These are phyloP conservation scores for Boletellus sp. DNA, from an alignment of 768 basidiomycete species.

Conservation along the genomic window DNA sequence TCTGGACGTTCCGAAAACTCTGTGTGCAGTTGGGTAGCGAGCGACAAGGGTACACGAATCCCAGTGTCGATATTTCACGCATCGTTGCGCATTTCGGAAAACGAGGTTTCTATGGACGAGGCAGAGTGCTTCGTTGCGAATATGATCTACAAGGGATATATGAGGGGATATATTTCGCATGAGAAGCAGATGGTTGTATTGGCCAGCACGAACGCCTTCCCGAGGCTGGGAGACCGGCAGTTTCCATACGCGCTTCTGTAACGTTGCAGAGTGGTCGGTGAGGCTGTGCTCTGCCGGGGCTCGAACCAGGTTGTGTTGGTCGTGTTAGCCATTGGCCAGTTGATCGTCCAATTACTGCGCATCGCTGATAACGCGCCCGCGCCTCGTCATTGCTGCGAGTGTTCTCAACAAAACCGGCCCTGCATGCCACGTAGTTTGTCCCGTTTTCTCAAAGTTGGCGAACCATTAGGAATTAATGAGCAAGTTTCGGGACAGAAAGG, in stretches of 20 bases:
- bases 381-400: too few relatives aligned
- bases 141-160: slow-evolving; percentile 90
- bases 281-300: too few relatives aligned
- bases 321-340: too few relatives aligned
- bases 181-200: slow-evolving; percentile 93
- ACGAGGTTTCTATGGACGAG: slow-evolving; percentile 70
- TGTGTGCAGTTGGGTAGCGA: slow-evolving; percentile 68
- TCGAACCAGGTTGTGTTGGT: too few relatives aligned
- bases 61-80: slow-evolving; percentile 77
- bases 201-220: slow-evolving; percentile 76
- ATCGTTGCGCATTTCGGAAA: slow-evolving; percentile 69
- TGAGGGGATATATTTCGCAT: slow-evolving; percentile 96
- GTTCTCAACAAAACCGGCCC: too few relatives aligned
- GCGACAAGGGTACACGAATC: slow-evolving; percentile 71
- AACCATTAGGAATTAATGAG: too few relatives aligned
- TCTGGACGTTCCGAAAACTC: background rate
- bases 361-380: too few relatives aligned
- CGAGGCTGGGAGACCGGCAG: slow-evolving; percentile 60
- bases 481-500: too few relatives aligned
- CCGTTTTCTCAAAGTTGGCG: too few relatives aligned
- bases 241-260: slow-evolving; percentile 41
- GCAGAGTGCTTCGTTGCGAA: slow-evolving; percentile 93
- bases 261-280: background rate
- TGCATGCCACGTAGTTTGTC: too few relatives aligned
- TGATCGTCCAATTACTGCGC: too few relatives aligned